Percentiles rank a stretch among this genome's conserved stretches.
phyloP scores from a whole-genome alignment of 768 basidiomycete species.

The Mycena venus region DNA sequence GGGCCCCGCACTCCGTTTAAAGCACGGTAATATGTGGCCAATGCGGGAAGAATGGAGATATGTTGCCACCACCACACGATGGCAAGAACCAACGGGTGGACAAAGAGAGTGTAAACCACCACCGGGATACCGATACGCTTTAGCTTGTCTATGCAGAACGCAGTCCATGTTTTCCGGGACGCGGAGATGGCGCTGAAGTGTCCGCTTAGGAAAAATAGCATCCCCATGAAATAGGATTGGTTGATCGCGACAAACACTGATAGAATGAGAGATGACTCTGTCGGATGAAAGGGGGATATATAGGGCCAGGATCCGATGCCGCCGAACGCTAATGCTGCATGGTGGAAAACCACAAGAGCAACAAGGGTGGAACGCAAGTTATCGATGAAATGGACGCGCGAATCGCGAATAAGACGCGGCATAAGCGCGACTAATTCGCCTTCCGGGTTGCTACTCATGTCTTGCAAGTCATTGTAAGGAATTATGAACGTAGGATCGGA shows the following conservation, averaged over 20 bases:
- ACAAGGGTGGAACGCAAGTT: constrained; percentile 28
- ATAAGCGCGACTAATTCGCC: constrained; percentile 29
- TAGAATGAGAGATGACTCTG: constrained; percentile 1
- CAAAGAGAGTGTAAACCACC: constrained; percentile 19
- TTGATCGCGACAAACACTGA: constrained; percentile 13
- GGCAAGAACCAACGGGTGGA: constrained; percentile 3
- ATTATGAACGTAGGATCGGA: background rate
- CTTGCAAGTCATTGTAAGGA: background rate
- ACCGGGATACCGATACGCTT: constrained; percentile 29
- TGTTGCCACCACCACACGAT: constrained; percentile 11
- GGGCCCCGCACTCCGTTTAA: constrained; percentile 26
- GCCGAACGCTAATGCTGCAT: constrained; percentile 21
- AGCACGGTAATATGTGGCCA: constrained; percentile 2
- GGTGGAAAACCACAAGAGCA: constrained; percentile 30
- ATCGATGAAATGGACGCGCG: constrained; percentile 30
- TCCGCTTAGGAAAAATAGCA: constrained; percentile 26
- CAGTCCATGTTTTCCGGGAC: background rate
- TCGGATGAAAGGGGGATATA: constrained; percentile 13
- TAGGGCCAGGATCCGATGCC: constrained; percentile 28
- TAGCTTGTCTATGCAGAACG: constrained; percentile 23
- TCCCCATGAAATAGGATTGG: constrained; percentile 33
- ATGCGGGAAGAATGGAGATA: constrained; percentile 2
- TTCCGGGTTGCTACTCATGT: constrained; percentile 28
- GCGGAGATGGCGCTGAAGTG: constrained; percentile 24
- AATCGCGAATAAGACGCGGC: constrained; percentile 24